Conservation (phyloP, 192 early-diverging fungal genomes). For the Physocladia obscura region DNA sequence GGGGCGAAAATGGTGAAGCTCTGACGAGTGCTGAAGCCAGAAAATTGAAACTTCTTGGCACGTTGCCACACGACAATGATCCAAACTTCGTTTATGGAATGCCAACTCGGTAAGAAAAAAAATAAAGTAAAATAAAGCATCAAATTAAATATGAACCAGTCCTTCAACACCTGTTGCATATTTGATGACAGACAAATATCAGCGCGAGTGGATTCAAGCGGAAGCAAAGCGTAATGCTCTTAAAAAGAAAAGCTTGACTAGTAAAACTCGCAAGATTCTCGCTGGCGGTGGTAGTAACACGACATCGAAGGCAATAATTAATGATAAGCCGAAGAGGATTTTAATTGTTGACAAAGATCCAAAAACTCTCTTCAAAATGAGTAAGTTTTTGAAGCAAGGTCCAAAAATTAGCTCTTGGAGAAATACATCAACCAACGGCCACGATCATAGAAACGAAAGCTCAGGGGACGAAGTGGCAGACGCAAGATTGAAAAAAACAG, state of each 20-base stretch:
- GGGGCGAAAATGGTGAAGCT: constrained; percentile 21
- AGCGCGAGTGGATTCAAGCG: constrained; percentile 49
- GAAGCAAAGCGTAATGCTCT: constrained; percentile 5
- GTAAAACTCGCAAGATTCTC: neutral
- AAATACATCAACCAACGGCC: too few relatives aligned
- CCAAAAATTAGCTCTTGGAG: constrained; percentile 38
- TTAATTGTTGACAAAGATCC: constrained; percentile 38
- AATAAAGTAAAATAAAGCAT: too few relatives aligned
- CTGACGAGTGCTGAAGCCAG: constrained; percentile 14
- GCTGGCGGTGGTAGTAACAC: too few relatives aligned
- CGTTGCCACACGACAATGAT: constrained; percentile 54
- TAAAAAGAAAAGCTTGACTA: constrained; percentile 5
- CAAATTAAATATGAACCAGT: too few relatives aligned
- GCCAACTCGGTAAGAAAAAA: constrained; percentile 55
- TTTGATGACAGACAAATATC: constrained; percentile 58
- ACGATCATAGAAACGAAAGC: neutral
- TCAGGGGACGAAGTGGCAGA: neutral
- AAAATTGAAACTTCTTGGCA: constrained; percentile 29
- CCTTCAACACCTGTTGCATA: constrained; percentile 55
- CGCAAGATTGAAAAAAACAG: neutral
- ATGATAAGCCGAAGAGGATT: constrained; percentile 19
- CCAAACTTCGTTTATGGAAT: constrained; percentile 55
- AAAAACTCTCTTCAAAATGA: constrained; percentile 51
- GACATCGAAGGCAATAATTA: constrained; percentile 18
- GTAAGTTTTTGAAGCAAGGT: constrained; percentile 42